Conservation (phyloP, 2,329 filamentous ascomycete species). For the Zymoseptoria brevis region DNA sequence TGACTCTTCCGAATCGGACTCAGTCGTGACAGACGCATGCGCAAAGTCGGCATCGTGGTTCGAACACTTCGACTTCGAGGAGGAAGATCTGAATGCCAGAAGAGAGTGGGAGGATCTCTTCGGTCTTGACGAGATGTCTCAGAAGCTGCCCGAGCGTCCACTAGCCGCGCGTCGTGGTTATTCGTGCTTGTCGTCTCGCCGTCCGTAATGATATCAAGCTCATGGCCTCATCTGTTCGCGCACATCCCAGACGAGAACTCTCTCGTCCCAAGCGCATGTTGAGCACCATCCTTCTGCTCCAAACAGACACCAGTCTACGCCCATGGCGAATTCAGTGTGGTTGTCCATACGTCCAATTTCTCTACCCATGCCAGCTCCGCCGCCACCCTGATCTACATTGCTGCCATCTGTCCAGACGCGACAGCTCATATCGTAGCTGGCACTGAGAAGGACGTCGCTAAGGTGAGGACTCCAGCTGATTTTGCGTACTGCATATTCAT, state of each 20-base stretch:
- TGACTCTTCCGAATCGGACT: neutral
- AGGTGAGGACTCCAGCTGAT: slow-evolving; percentile 90
- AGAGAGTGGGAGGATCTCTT: neutral
- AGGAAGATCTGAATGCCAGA: neutral
- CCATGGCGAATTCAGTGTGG: slow-evolving; percentile 93
- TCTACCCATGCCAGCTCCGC: slow-evolving; percentile 31
- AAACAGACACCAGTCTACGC: slow-evolving; percentile 97
- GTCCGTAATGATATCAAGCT: slow-evolving; percentile 2
- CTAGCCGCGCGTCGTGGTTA: neutral
- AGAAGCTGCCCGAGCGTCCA: neutral
- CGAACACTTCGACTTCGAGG: slow-evolving; percentile 1
- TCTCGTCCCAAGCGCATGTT: slow-evolving; percentile 89
- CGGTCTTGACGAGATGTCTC: neutral
- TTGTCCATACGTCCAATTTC: slow-evolving; percentile 82
- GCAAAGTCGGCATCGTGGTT: neutral
- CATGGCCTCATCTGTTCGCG: slow-evolving; percentile 50
- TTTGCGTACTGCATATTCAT: slow-evolving; percentile 82
- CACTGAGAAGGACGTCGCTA: slow-evolving; percentile 77
- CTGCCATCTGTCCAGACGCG: slow-evolving; percentile 85
- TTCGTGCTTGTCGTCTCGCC: neutral
- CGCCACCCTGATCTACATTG: slow-evolving; percentile 36
- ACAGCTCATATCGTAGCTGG: slow-evolving; percentile 97
- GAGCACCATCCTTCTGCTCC: slow-evolving; percentile 93
- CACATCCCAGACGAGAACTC: slow-evolving; percentile 86
- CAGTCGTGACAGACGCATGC: neutral